Evolutionary conservation across 1,284 basidiomycete genomes (phyloP), one percentile per base, ranked within the genome.

Genomic region (Pyrrhoderma lamaoense): DNA sequence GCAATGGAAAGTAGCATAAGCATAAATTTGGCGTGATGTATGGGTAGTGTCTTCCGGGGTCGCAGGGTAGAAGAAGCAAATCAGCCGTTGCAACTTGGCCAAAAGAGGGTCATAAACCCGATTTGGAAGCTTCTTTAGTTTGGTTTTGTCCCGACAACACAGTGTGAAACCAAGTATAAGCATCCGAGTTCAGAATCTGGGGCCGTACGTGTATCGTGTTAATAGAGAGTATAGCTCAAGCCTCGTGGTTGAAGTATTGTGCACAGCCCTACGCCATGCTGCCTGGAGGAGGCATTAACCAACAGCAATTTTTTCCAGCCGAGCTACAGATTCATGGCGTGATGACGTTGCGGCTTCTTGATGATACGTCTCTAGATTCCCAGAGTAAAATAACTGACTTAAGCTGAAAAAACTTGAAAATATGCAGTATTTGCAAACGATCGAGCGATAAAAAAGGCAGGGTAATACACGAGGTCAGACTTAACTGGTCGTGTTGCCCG

Each of bases 191-290:
- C 45, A 38, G 45, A 45, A 21, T 18, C 45, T 47, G 51, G 51
- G 51, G 51, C 51, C 42, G 51, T 42, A 38, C 3, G n/a, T 43
- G 49, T 23, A 25, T 42, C 23, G 22, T 44, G 42, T 37, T 14
- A 31, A 42, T 46, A 37, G 45, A 47, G n/a, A 40, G 38, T 11
- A 36, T 31, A 38, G 9, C 31, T 21, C 11, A 49, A 7, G 51
- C 51, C 51, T 52, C 51, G 45, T 52, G 51, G 44, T 47, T 25
- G 47, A 47, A 42, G 51, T 19, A 44, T 52, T 44, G 51, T 16
- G 45, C 51, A 52, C 51, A 47, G 45, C 45, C 42, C 44, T 52
- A 5, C 5, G 39, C 44, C 51, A 52, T 45, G 51, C 51, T 31
- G 51, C 16, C 31, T 14, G 22, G 35, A 45, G 51, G 51, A 52